These are phyloP conservation scores for Epichloe uncinata DNA, from an alignment of 2,329 filamentous ascomycete species.

Conservation along the genomic window DNA sequence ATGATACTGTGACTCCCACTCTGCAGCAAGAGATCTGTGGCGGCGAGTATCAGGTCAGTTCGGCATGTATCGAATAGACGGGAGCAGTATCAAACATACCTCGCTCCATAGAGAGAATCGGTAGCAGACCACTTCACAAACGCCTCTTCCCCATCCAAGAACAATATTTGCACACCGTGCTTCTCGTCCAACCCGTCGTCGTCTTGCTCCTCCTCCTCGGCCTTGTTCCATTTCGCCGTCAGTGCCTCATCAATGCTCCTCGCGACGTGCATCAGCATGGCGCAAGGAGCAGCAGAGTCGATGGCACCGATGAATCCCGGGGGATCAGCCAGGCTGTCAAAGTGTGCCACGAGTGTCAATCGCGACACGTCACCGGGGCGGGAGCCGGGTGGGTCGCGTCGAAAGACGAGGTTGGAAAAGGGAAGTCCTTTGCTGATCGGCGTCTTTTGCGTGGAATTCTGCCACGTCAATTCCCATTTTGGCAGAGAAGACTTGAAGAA, in stretches of 20 bases:
- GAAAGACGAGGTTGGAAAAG: slow-evolving; percentile 78
- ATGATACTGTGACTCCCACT: slow-evolving; percentile 63
- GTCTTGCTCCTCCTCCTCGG: slow-evolving; percentile 51
- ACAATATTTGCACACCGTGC: slow-evolving; percentile 74
- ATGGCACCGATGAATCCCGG: slow-evolving; percentile 85
- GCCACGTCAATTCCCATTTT: slow-evolving; percentile 65
- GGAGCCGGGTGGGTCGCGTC: slow-evolving; percentile 76
- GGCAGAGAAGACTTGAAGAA: slow-evolving; percentile 70
- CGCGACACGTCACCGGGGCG: slow-evolving; percentile 60
- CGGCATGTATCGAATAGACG: not conserved
- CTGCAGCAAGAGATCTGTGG: slow-evolving; percentile 54
- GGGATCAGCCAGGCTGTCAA: slow-evolving; percentile 77
- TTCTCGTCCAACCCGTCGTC: slow-evolving; percentile 53
- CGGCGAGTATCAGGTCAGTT: not conserved
- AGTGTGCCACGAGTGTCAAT: slow-evolving; percentile 83
- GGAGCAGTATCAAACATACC: slow-evolving; percentile 31
- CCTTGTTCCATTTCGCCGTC: slow-evolving; percentile 61
- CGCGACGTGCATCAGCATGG: slow-evolving; percentile 80
- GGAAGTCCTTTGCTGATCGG: slow-evolving; percentile 63
- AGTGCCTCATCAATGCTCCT: slow-evolving; percentile 67
- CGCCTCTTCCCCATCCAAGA: slow-evolving; percentile 91
- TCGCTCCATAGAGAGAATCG: slow-evolving; percentile 81
- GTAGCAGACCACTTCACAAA: slow-evolving; percentile 66
- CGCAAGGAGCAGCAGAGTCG: slow-evolving; percentile 88
- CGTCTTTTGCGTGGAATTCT: slow-evolving; percentile 81